Evolutionary conservation across 192 early-diverging fungal species (phyloP), one percentile per base, ranked within the genome.

Genomic region (Cetraspora pellucida): DNA sequence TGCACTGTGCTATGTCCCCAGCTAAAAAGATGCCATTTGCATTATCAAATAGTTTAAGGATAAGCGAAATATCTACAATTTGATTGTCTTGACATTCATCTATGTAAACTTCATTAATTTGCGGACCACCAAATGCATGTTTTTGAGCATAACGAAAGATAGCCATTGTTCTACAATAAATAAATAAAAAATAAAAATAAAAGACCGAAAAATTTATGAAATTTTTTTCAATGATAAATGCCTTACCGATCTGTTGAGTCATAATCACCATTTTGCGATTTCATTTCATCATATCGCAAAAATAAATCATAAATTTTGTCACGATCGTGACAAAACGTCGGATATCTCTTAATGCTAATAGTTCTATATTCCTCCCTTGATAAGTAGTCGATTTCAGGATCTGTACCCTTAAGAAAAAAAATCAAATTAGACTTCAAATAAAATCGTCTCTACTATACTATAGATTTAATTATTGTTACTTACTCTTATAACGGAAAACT

Each of bases 81-180:
- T 23, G 19, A 8, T 72, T 72, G 25, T 72, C 70, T 17, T 74
- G 73, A 49, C 73, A 74, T 74, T 74, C 73, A 17, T 74, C 73
- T 17, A 74, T 61, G 8, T 74, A 74, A 6, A 74, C 57, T 74
- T 74, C 73, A 63, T 74, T 43, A 74, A 74, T 74, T 21, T 60
- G 73, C 9, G 25, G 59, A 3, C 46, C 58, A 30, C 58, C 58
- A 60, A 74, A 58, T 59, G 31, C 3, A 47, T 74, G 25, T 10
- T 19, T 74, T 61, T 46, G 61, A n/a, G 73, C 73, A 27, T 23
- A 43, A 17, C 73, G 73, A 28, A 74, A 63, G 16, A 74, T 63
- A 8, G 73, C 73, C 1, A 74, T 2, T 13, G 73, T 47, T 25
- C 73, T 74, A 10, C 6, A 17, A 74, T 30, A 23, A 74, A 61